Base-by-base conservation (phyloP, 1,139 yeast genomes). In the Zhuliangozyma parablackwelliae region DNA sequence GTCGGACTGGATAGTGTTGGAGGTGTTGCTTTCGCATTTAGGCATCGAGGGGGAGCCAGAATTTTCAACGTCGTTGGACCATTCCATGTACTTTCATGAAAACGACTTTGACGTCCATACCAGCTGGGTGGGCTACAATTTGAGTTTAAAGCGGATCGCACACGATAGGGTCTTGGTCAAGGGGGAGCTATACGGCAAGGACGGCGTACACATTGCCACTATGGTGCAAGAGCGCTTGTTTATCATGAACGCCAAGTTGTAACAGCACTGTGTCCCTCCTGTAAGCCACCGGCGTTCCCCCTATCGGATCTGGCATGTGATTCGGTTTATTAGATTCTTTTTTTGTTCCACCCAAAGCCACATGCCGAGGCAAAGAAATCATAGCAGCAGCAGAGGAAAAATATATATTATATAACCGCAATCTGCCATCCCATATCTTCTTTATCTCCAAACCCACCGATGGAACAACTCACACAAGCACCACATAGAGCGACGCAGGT, bases 221-320 rank as follows among this genome's bases (percentile, higher is more conserved):
- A 68, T 81, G 5, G 55, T 80, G 9, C 94, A 84, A 56, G 90
- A 83, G 55, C 88, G 86, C 0, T 61, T 78, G 43, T 72, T 61
- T 10, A 46, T 48, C 28, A 44, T 47, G 10, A 48, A 50, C 11
- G 50, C 56, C 7, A 53, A 51, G 34, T 39, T 54, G 11, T 43
- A 37, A n/a, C n/a, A n/a, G n/a, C n/a, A n/a, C n/a, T n/a, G n/a
- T n/a, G n/a, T n/a, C n/a, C n/a, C n/a, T n/a, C n/a, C n/a, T n/a
- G n/a, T n/a, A 16, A 16, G 16, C 16, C 16, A 4, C 16, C 4
- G 3, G 16, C 16, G n/a, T 16, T 4, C 4, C 4, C 16, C 16
- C 16, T 16, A 16, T 16, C 16, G 16, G 16, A 16, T 16, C 16
- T 16, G 4, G 16, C 16, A 16, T 16, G 16, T 16, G 16, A 16